A percentile compares a stretch with the other conserved stretches of the same genome.
phyloP scores from a whole-genome alignment of 2,329 filamentous ascomycete genomes.

The Lasiodiplodia hormozganensis region DNA sequence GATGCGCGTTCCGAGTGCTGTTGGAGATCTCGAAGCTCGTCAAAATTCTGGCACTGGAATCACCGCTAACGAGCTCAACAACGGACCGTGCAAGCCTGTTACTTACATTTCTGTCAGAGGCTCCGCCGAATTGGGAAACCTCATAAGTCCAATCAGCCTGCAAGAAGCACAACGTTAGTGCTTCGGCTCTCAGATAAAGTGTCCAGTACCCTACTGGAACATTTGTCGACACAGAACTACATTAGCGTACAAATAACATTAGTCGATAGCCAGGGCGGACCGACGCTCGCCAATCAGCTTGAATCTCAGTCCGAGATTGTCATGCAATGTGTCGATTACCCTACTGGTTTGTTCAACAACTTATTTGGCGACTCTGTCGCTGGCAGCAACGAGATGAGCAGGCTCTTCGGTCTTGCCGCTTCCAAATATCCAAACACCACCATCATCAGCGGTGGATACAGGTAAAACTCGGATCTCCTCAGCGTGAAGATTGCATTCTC shows the following conservation, averaged over 20 bases:
- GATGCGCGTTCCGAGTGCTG: not conserved
- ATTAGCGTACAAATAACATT: not conserved
- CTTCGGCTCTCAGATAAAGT: not conserved
- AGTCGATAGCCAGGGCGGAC: constrained; percentile 34
- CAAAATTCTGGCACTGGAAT: not conserved
- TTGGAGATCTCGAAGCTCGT: not conserved
- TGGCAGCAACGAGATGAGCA: constrained; percentile 44
- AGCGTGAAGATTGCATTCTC: constrained; percentile 1
- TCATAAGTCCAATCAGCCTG: constrained; percentile 32
- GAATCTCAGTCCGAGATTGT: constrained; percentile 39
- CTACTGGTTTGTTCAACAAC: constrained; percentile 44
- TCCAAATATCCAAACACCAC: constrained; percentile 47
- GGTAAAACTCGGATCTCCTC: constrained; percentile 38
- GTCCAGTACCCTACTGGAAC: not conserved
- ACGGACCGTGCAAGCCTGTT: not conserved
- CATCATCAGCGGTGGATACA: constrained; percentile 51
- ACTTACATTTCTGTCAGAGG: constrained; percentile 33
- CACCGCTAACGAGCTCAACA: constrained; percentile 5
- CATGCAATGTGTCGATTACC: constrained; percentile 48
- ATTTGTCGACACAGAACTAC: not conserved
- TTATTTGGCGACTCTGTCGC: constrained; percentile 42
- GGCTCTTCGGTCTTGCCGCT: constrained; percentile 46
- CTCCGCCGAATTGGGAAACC: constrained; percentile 38
- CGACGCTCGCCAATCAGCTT: constrained; percentile 35
- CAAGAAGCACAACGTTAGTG: not conserved